Evolutionary conservation across 371 early-diverging fungal species (phyloP), one percentile per base, ranked within the genome.

Genomic region (Actinomucor elegans): DNA sequence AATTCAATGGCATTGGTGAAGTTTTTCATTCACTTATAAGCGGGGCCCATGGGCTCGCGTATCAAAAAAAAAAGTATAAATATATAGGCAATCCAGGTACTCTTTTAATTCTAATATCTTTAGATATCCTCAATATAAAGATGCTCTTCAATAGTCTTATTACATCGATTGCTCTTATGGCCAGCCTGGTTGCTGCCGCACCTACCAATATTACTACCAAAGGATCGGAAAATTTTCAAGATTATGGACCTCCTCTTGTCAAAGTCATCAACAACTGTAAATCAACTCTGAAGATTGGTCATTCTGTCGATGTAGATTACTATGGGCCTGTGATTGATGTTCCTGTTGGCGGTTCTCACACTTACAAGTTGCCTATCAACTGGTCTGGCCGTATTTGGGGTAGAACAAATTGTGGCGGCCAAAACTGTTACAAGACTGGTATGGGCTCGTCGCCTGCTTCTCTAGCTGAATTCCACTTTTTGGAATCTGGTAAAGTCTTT

Each of bases 351-450:
- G 17, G 28, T 5, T 64, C 60, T 8, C 33, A 56, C 34, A 55
- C 55, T 7, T 53, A 53, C 4, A 50, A 47, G 20, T 20, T 66
- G 21, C 57, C 61, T 55, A 37, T 55, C 10, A 52, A 59, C 38
- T 75, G 69, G 69, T 52, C 48, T n/a, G 75, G 71, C 21, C 66
- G 75, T 36, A 48, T 71, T 37, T 75, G 69, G 71, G 71, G 61
- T 28, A 63, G 71, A 45, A 55, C 12, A 10, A 53, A 44, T 17
- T 67, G 67, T 37, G 27, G 38, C 23, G 57, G 55, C 9, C 28
- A 42, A 14, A 33, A 51, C 11, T 67, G 67, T 40, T 51, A 45
- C 10, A 37, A 52, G 9, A 49, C 68, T 8, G 71, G 56, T 45
- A 60, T 60, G 36, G 56, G 58, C 26, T 44, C 52, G 35, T 42